Conservation (phyloP, 129 eudicot species). For the Flaveria bidentis region DNA sequence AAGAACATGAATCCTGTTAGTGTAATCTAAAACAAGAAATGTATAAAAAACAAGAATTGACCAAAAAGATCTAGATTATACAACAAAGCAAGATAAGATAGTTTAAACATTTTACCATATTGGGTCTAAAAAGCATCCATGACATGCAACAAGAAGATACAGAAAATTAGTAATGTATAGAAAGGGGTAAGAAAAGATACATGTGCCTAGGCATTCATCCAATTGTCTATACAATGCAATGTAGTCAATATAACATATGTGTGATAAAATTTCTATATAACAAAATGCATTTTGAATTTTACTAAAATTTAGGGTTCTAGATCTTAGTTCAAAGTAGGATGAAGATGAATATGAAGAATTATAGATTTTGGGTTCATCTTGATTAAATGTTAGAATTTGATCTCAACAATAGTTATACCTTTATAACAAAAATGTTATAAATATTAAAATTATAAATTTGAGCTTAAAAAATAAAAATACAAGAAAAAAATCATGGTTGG, state of each 20-base stretch:
- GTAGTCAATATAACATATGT: no score
- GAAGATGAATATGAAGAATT: constrained; percentile 1
- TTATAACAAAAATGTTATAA: neutral
- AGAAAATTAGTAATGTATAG: constrained; percentile 32
- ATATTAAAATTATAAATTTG: neutral
- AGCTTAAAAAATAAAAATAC: neutral
- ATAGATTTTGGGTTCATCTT: neutral
- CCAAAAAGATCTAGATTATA: constrained; percentile 17
- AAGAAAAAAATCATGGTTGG: neutral
- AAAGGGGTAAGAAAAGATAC: neutral
- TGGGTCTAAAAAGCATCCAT: constrained; percentile 73
- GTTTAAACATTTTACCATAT: constrained; percentile 60
- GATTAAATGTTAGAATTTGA: neutral
- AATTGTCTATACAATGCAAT: neutral
- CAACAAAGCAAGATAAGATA: constrained; percentile 16
- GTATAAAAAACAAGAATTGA: constrained; percentile 21
- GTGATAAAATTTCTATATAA: neutral
- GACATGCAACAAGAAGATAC: constrained; percentile 44
- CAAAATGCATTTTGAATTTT: neutral
- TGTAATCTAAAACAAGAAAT: constrained; percentile 66
- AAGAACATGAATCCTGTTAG: constrained; percentile 88
- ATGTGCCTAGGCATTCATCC: constrained; percentile 20
- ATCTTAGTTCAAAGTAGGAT: neutral
- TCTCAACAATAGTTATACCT: neutral
- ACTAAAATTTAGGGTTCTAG: neutral